Base-by-base conservation (phyloP, 257 asterid genomes). In the Phtheirospermum japonicum region DNA sequence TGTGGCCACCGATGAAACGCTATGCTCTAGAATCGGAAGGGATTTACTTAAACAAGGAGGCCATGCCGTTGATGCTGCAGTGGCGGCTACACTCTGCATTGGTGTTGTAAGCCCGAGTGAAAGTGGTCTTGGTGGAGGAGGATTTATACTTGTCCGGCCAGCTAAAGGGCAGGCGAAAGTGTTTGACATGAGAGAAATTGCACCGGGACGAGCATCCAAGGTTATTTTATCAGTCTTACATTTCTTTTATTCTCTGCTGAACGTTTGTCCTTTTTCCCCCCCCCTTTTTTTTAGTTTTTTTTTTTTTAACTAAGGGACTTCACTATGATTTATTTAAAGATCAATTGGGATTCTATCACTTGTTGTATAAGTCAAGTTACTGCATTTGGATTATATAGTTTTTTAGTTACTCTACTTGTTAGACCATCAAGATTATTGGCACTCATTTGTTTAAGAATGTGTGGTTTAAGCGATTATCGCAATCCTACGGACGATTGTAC, bases 51-150 rank as follows among this genome's bases (percentile, higher is more conserved):
- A 37, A 5, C 59, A 57, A 33, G 85, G 81, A 33, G 88, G 85
- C 0, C 83, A 75, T 33, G 88, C 85, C 43, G 78, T 82, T 14
- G 88, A 82, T 72, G 82, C 85, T 48, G 72, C 83, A 2, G 85
- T 82, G 23, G 28, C 28, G 17, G 76, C 82, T 37, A 67, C 81
- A 4, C 65, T 79, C n/a, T 82, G 88, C 68, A 72, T 82, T 62
- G 88, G 85, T 30, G 83, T 82, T 55, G 65, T 72, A 20, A 68
- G 78, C 69, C 80, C 83, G 0, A 77, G 74, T 7, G 68, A 77
- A 9, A 82, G 85, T 66, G 88, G 88, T 34, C 75, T 54, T 12
- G 88, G 85, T 31, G 88, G 88, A 4, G 88, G 88, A 0, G 82
- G 77, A 39, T 79, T 82, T 68, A 79, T 82, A 76, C 62, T 82